Evolutionary conservation across 768 basidiomycete genomes (phyloP).

Genomic region (Cytidiella melzeri): DNA sequence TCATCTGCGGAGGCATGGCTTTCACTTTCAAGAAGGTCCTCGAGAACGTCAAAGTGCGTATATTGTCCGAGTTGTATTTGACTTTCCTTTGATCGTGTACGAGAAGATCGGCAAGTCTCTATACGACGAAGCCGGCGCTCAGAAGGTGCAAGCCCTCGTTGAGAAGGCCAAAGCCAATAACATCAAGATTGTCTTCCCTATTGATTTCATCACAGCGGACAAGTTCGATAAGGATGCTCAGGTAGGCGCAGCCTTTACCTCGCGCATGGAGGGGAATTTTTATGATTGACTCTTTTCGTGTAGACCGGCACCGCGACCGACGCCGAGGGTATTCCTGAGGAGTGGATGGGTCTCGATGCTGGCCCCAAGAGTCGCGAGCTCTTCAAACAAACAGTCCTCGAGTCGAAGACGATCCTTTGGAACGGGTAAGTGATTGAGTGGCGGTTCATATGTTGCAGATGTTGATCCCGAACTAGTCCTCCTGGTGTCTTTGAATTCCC

Average conservation of each 20-base stretch:
- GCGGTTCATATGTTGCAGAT: background rate
- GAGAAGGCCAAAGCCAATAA: slow-evolving; percentile 90
- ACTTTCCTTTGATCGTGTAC: slow-evolving; percentile 5
- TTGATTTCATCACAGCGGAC: slow-evolving; percentile 91
- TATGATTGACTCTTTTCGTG: background rate
- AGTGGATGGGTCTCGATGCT: slow-evolving; percentile 93
- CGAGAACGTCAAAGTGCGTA: slow-evolving; percentile 62
- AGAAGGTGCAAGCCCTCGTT: slow-evolving; percentile 77
- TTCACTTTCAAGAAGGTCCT: slow-evolving; percentile 98
- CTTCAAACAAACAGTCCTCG: slow-evolving; percentile 73
- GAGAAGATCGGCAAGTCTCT: slow-evolving; percentile 88
- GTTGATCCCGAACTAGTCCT: slow-evolving; percentile 48
- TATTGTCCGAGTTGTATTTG: background rate
- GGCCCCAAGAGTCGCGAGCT: slow-evolving; percentile 79
- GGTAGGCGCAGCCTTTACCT: slow-evolving; percentile 34
- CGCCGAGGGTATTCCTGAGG: slow-evolving; percentile 80
- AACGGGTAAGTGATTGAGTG: slow-evolving; percentile 56
- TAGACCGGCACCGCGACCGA: slow-evolving; percentile 77
- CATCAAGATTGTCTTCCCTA: slow-evolving; percentile 92
- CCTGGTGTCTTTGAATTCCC: slow-evolving; percentile 98
- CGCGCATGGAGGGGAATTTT: background rate
- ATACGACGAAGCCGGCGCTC: slow-evolving; percentile 83
- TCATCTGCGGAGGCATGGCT: slow-evolving; percentile 97
- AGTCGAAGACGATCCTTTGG: slow-evolving; percentile 96
- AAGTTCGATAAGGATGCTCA: slow-evolving; percentile 92